Conservation (phyloP, 2,329 filamentous ascomycete species). For the Monilinia laxa region DNA sequence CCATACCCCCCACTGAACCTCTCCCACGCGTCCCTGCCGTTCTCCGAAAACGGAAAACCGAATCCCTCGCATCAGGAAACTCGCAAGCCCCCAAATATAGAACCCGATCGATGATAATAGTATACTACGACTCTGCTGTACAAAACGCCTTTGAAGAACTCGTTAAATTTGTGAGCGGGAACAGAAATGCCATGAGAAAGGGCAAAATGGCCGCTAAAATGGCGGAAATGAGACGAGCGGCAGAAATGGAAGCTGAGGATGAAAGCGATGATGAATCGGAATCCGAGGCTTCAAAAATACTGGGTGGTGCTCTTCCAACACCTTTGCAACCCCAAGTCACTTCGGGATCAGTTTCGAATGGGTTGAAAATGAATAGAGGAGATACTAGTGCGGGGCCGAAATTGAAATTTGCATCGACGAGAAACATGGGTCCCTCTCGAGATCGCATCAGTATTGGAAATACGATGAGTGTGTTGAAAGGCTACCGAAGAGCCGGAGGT, state of each 20-base stretch:
- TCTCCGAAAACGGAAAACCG: constrained; percentile 40
- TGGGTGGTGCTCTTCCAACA: constrained; percentile 12
- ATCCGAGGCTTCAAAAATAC: constrained; percentile 16
- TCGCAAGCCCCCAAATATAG: constrained; percentile 52
- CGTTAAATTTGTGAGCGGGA: constrained; percentile 77
- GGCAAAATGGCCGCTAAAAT: constrained; percentile 81
- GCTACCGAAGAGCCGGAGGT: constrained; percentile 31
- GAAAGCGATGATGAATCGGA: constrained; percentile 45
- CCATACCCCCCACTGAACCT: constrained; percentile 28
- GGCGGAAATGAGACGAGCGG: constrained; percentile 61
- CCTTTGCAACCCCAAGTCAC: constrained; percentile 22
- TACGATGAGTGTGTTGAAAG: constrained; percentile 31
- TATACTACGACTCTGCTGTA: constrained; percentile 89
- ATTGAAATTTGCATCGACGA: constrained; percentile 44
- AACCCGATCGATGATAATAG: constrained; percentile 72
- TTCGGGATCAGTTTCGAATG: constrained; percentile 28
- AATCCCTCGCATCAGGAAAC: constrained; percentile 38
- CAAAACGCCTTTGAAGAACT: constrained; percentile 80
- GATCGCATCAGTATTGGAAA: constrained; percentile 31
- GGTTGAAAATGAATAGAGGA: constrained; percentile 26
- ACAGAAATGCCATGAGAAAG: constrained; percentile 81
- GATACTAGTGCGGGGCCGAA: constrained; percentile 38
- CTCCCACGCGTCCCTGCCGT: constrained; percentile 25
- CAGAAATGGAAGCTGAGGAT: constrained; percentile 53
- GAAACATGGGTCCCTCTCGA: constrained; percentile 42